phyloP scores from a whole-genome alignment of 2,329 filamentous ascomycete genomes.

The Drechslerella coelobrocha region DNA sequence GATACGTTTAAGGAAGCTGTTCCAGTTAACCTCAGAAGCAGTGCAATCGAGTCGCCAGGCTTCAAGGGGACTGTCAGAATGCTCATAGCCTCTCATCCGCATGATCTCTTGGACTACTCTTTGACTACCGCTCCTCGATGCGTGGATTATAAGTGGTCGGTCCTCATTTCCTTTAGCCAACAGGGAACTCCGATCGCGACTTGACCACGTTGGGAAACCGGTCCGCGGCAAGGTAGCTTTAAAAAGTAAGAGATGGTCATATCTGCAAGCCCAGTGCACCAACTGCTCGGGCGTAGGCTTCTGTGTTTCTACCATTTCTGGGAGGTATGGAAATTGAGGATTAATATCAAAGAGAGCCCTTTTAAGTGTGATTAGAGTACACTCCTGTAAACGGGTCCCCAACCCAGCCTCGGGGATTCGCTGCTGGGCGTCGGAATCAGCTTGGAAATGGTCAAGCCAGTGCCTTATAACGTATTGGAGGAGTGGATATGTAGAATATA shows the following conservation, averaged over 20 bases:
- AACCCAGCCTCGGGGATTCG: too few relatives aligned
- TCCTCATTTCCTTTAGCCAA: background rate
- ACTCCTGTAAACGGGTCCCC: background rate
- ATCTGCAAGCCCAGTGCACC: constrained; percentile 7
- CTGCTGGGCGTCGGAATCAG: background rate
- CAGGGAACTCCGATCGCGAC: background rate
- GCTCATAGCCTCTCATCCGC: too few relatives aligned
- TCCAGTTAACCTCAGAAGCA: too few relatives aligned
- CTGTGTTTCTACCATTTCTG: background rate
- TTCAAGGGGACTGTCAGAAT: too few relatives aligned
- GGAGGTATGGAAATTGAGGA: constrained; percentile 9
- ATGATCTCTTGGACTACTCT: background rate
- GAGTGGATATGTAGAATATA: constrained; percentile 3
- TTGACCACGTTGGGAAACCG: background rate
- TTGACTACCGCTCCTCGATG: background rate
- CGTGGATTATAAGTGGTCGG: background rate
- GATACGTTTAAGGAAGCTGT: too few relatives aligned
- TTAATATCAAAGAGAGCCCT: background rate
- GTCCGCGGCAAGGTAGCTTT: background rate
- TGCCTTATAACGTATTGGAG: constrained; percentile 7
- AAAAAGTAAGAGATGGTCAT: constrained; percentile 11
- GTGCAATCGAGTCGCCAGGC: too few relatives aligned
- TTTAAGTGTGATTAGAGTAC: background rate
- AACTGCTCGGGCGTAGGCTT: background rate
- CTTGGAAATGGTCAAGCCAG: constrained; percentile 22